Percentiles rank a stretch among this genome's conserved stretches.
These are phyloP conservation scores for Ichthyophthirius multifiliis DNA, from an alignment of 169 alveolate species.

Conservation along the genomic window DNA sequence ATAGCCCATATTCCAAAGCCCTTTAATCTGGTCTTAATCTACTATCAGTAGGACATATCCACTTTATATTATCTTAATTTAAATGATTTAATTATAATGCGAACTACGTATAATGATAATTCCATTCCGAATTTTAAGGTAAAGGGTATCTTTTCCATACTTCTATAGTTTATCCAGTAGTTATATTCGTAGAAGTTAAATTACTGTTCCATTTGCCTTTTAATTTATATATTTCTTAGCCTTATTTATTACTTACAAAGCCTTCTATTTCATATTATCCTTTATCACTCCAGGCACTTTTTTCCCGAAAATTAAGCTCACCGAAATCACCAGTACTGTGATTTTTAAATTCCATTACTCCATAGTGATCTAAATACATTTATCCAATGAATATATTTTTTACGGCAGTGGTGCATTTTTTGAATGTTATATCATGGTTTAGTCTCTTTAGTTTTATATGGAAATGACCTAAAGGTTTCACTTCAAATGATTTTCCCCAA, in stretches of 20 bases:
- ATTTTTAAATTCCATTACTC: slow-evolving; percentile 26
- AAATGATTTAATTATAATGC: slow-evolving; percentile 48
- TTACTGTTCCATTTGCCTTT: slow-evolving; percentile 73
- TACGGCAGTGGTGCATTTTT: slow-evolving; percentile 26
- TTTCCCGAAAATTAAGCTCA: slow-evolving; percentile 7
- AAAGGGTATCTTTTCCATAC: slow-evolving; percentile 39
- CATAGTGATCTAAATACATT: slow-evolving; percentile 29
- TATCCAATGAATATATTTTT: slow-evolving; percentile 30
- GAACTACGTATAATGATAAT: slow-evolving; percentile 26
- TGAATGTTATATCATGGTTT: slow-evolving; percentile 13
- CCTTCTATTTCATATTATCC: slow-evolving; percentile 23
- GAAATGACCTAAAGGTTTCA: slow-evolving; percentile 12
- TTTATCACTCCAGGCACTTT: background rate
- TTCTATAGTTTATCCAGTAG: slow-evolving; percentile 11
- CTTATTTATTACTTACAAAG: slow-evolving; percentile 14
- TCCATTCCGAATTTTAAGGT: slow-evolving; percentile 15
- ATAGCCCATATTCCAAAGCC: slow-evolving; percentile 60
- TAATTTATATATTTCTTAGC: slow-evolving; percentile 40
- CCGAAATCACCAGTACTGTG: slow-evolving; percentile 21
- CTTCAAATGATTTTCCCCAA: slow-evolving; percentile 17
- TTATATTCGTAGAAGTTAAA: slow-evolving; percentile 35
- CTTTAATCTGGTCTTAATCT: slow-evolving; percentile 76
- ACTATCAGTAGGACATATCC: slow-evolving; percentile 63
- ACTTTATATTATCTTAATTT: slow-evolving; percentile 43
- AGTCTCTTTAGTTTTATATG: slow-evolving; percentile 14